These are phyloP conservation scores for Chytriomyces confervae DNA, from an alignment of 192 early-diverging fungal genomes.

Conservation along the genomic window DNA sequence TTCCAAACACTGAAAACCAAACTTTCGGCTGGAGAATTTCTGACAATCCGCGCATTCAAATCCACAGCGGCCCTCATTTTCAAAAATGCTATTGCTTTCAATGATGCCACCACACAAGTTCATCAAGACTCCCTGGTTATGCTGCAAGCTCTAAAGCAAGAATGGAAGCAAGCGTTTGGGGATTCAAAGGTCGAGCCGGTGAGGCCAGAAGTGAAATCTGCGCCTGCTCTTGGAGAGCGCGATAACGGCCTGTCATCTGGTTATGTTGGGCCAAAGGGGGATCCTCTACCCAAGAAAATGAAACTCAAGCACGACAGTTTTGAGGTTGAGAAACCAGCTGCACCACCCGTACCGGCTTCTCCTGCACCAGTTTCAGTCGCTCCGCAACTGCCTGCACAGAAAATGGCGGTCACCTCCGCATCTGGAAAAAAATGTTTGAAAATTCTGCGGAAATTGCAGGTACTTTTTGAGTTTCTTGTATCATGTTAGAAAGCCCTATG, in stretches of 20 bases:
- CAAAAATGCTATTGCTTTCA: slow-evolving; percentile 63
- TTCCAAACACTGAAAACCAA: slow-evolving; percentile 75
- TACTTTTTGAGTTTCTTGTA: neutral
- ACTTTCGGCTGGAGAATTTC: slow-evolving; percentile 67
- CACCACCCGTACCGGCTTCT: slow-evolving; percentile 1
- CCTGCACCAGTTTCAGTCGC: neutral
- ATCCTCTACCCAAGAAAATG: slow-evolving; percentile 13
- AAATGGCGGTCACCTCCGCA: slow-evolving; percentile 11
- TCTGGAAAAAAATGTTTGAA: slow-evolving; percentile 30
- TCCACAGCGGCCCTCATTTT: slow-evolving; percentile 68
- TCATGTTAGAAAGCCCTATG: neutral
- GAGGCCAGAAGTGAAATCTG: too few species aligned
- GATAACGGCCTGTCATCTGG: too few species aligned
- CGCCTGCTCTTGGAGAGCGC: too few species aligned
- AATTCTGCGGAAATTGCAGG: slow-evolving; percentile 29
- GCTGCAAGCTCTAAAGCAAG: slow-evolving; percentile 37
- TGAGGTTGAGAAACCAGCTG: neutral
- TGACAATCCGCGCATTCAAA: slow-evolving; percentile 66
- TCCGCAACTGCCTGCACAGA: neutral
- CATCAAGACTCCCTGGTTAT: slow-evolving; percentile 65
- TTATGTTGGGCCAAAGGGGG: neutral
- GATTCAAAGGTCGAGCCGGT: neutral
- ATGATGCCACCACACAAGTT: slow-evolving; percentile 71
- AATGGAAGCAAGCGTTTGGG: slow-evolving; percentile 10
- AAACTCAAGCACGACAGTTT: slow-evolving; percentile 25